These are phyloP conservation scores for Shiraia bambusicola DNA, from an alignment of 2,329 filamentous ascomycete species.

Conservation along the genomic window DNA sequence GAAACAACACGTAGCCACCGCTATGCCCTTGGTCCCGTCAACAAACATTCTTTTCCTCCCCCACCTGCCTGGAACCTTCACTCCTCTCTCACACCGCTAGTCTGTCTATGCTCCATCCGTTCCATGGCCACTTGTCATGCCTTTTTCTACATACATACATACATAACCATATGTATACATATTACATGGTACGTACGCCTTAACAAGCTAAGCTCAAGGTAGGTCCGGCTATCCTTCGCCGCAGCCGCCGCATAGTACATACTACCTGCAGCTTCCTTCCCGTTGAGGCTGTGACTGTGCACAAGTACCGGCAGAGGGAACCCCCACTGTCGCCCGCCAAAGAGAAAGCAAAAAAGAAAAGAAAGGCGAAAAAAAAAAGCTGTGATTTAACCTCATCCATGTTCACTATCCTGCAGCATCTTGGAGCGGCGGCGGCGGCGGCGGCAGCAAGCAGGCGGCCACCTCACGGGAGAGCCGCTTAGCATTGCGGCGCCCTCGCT, in stretches of 20 bases:
- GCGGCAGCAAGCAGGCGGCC: constrained; percentile 24
- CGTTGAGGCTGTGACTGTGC: constrained; percentile 13
- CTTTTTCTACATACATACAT: too few relatives aligned
- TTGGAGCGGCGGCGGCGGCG: too few relatives aligned
- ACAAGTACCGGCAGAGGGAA: constrained; percentile 11
- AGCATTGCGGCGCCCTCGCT: constrained; percentile 27
- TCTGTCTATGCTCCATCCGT: constrained; percentile 30
- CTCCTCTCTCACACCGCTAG: constrained; percentile 36
- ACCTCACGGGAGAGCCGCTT: constrained; percentile 34
- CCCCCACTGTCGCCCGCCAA: constrained; percentile 5
- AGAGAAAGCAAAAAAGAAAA: too few relatives aligned
- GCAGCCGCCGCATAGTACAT: constrained; percentile 30
- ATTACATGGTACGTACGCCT: constrained; percentile 10
- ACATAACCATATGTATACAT: too few relatives aligned
- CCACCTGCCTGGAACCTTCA: constrained; percentile 5
- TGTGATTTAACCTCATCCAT: constrained; percentile 16
- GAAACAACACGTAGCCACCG: constrained; percentile 22
- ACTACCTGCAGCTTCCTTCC: constrained; percentile 13
- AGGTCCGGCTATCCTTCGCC: constrained; percentile 20
- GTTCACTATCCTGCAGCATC: constrained; percentile 28
- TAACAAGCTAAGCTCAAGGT: constrained; percentile 21
- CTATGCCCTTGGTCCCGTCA: constrained; percentile 33
- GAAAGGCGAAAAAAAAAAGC: constrained; percentile 4
- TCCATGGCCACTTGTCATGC: too few relatives aligned
- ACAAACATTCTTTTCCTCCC: constrained; percentile 15